Evolutionary conservation across 371 early-diverging fungal genomes (phyloP).

Genomic region (Zychaea mexicana): DNA sequence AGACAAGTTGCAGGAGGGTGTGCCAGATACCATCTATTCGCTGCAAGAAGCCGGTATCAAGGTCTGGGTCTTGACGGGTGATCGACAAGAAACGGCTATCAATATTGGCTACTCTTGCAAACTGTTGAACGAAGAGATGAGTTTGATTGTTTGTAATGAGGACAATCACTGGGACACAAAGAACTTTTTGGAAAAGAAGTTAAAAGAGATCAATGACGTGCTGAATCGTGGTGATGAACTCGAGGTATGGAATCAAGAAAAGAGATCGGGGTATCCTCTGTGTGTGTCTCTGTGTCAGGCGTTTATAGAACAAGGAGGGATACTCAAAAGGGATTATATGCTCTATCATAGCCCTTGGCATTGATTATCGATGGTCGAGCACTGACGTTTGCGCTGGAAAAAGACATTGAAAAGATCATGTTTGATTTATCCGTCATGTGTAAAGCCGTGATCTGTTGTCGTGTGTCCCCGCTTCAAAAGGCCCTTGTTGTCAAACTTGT

Average conservation of each 20-base stretch:
- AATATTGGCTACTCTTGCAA: slow-evolving; percentile 93
- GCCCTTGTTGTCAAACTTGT: slow-evolving; percentile 92
- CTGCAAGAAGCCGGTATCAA: slow-evolving; percentile 93
- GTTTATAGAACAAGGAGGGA: background rate
- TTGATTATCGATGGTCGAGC: slow-evolving; percentile 76
- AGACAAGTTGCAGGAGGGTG: slow-evolving; percentile 98
- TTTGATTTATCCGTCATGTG: slow-evolving; percentile 79
- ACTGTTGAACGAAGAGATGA: slow-evolving; percentile 84
- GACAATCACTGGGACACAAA: slow-evolving; percentile 80
- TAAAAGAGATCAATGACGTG: slow-evolving; percentile 66
- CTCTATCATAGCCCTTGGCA: slow-evolving; percentile 55
- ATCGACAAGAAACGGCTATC: slow-evolving; percentile 93
- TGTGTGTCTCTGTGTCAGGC: no score
- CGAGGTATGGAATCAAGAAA: slow-evolving; percentile 35
- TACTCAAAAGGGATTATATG: background rate
- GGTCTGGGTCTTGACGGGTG: slow-evolving; percentile 97
- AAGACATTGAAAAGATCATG: slow-evolving; percentile 70
- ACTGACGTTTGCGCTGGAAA: slow-evolving; percentile 71
- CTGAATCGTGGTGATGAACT: slow-evolving; percentile 60
- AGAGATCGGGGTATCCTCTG: background rate
- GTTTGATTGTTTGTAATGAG: slow-evolving; percentile 82
- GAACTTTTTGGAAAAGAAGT: slow-evolving; percentile 74
- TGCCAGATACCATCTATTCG: slow-evolving; percentile 96
- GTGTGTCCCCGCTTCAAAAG: slow-evolving; percentile 95
- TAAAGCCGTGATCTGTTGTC: slow-evolving; percentile 90